phyloP scores from a whole-genome alignment of 2,329 filamentous ascomycete species.

The Nigrospora osmanthi region DNA sequence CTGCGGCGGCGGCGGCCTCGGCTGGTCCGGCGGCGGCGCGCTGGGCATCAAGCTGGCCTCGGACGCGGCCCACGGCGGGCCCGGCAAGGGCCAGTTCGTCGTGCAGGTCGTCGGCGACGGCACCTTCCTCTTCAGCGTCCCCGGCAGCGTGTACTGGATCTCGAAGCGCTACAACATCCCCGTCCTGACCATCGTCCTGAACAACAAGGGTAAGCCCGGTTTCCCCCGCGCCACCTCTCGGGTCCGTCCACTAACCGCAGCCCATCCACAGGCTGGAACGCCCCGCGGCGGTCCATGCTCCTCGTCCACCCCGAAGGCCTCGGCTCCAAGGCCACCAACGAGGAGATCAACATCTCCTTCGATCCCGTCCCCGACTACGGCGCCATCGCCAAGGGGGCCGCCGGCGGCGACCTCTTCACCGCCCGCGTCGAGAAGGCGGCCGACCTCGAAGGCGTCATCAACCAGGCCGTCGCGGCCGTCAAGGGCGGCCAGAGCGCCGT shows the following conservation, averaged over 20 bases:
- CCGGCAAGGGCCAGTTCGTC: slow-evolving; percentile 41
- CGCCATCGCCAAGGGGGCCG: slow-evolving; percentile 53
- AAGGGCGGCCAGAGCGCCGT: slow-evolving; percentile 43
- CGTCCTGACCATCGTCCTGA: slow-evolving; percentile 45
- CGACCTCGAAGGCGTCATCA: slow-evolving; percentile 38
- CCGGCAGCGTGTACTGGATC: slow-evolving; percentile 49
- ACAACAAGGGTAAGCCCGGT: slow-evolving; percentile 40
- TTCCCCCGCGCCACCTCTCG: background rate
- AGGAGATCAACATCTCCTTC: slow-evolving; percentile 56
- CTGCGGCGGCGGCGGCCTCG: slow-evolving; percentile 44
- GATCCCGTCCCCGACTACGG: slow-evolving; percentile 49
- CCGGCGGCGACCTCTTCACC: slow-evolving; percentile 43
- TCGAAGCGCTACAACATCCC: slow-evolving; percentile 45
- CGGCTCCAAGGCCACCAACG: slow-evolving; percentile 47
- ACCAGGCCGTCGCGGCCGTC: slow-evolving; percentile 42
- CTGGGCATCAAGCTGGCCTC: slow-evolving; percentile 41
- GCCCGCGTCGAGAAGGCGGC: slow-evolving; percentile 36
- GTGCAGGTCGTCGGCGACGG: slow-evolving; percentile 50
- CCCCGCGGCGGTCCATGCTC: slow-evolving; percentile 46
- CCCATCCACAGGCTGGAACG: slow-evolving; percentile 43
- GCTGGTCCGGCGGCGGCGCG: slow-evolving; percentile 44
- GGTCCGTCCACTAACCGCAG: background rate
- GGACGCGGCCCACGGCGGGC: slow-evolving; percentile 28
- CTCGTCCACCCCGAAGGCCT: slow-evolving; percentile 51
- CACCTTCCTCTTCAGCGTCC: slow-evolving; percentile 47